Conservation (phyloP, 345 rosid species). For the Brassica rapa region DNA sequence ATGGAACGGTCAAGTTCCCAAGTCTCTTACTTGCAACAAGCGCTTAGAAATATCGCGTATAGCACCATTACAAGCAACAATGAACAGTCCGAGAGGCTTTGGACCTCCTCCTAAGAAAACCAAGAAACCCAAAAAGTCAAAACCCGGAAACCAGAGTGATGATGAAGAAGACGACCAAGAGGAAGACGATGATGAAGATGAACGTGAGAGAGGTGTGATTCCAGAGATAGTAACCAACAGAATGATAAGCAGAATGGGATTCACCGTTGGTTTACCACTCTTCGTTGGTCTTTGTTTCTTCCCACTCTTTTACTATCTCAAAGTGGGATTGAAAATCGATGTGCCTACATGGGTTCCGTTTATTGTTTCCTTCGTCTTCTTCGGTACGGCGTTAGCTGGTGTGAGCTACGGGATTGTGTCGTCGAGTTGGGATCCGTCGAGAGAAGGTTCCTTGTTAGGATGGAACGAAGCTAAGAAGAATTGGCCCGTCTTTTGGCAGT, state of each 20-base stretch:
- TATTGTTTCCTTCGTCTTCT: constrained; percentile 80
- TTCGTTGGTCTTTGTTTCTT: constrained; percentile 75
- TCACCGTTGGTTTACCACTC: constrained; percentile 77
- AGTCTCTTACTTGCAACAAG: constrained; percentile 35
- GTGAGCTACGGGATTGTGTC: constrained; percentile 94
- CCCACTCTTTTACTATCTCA: constrained; percentile 83
- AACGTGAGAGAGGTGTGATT: constrained; percentile 56
- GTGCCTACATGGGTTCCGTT: constrained; percentile 88
- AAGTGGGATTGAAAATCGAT: constrained; percentile 74
- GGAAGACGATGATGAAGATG: constrained; percentile 44
- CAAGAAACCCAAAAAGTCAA: constrained; percentile 50
- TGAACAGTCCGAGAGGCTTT: constrained; percentile 78
- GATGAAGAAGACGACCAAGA: constrained; percentile 38
- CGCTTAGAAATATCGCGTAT: constrained; percentile 24
- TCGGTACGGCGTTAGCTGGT: constrained; percentile 78
- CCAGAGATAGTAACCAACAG: constrained; percentile 94
- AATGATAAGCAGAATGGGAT: constrained; percentile 83
- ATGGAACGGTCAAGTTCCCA: constrained; percentile 7
- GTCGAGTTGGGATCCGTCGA: constrained; percentile 92
- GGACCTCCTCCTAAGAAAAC: constrained; percentile 66
- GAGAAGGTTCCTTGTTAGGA: constrained; percentile 88
- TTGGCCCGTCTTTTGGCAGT: constrained; percentile 96
- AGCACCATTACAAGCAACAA: constrained; percentile 51
- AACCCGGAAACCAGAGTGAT: constrained; percentile 36
- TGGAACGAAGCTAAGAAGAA: constrained; percentile 96